A percentile compares a stretch with the other conserved stretches of the same genome.
Conservation (phyloP, 108 stramenopile species). For the Cyclotella atomus region DNA sequence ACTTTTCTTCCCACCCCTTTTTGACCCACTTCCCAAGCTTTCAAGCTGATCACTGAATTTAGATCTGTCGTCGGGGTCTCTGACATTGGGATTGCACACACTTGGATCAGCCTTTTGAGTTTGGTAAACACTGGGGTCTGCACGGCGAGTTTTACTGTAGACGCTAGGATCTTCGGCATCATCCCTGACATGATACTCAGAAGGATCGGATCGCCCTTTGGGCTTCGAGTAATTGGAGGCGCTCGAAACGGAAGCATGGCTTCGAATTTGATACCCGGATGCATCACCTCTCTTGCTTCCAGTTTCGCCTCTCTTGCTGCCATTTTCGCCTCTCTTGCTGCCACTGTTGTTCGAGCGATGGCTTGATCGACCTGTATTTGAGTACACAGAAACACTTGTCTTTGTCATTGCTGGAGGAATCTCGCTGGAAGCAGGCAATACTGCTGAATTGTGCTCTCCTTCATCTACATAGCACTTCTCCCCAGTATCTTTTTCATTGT, state of each 20-base stretch:
- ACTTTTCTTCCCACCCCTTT: not conserved
- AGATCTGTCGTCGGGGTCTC: not conserved
- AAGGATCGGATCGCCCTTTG: not conserved
- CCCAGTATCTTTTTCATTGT: not conserved
- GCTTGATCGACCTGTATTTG: not conserved
- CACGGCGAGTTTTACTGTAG: not conserved
- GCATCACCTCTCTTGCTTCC: not conserved
- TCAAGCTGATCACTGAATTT: slow-evolving; percentile 4
- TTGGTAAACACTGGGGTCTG: slow-evolving; percentile 1
- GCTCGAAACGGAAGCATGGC: not conserved
- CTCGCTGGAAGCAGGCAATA: not conserved
- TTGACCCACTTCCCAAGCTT: not conserved
- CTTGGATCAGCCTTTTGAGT: not conserved
- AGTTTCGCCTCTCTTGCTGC: too few species aligned
- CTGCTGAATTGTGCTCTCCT: not conserved
- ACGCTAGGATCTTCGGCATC: slow-evolving; percentile 2
- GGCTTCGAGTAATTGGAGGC: not conserved
- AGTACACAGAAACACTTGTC: not conserved
- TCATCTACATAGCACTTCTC: slow-evolving; percentile 11
- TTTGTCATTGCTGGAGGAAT: not conserved
- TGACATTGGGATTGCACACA: not conserved
- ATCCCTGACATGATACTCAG: not conserved
- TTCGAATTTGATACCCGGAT: not conserved
- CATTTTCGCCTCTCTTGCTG: too few species aligned
- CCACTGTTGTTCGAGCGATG: not conserved